A percentile compares a stretch with the other conserved stretches of the same genome.
phyloP scores from a whole-genome alignment of 129 eudicot species.

The Flaveria brownii region DNA sequence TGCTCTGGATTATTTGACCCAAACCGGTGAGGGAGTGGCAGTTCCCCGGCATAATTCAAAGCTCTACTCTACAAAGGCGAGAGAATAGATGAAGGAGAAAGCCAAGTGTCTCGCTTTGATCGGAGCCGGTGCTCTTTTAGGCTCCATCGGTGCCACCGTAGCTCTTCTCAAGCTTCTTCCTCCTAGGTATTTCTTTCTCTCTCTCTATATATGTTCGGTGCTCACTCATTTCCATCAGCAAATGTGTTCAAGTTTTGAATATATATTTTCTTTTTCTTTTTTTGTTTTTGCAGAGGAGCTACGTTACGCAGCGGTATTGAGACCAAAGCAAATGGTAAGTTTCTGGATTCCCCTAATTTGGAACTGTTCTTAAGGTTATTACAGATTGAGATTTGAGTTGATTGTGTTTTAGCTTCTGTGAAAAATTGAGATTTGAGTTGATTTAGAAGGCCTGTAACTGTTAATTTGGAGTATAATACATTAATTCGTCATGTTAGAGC shows the following conservation, averaged over 20 bases:
- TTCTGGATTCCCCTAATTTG: constrained; percentile 15
- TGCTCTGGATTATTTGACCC: background rate
- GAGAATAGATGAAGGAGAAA: constrained; percentile 49
- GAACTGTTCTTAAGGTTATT: constrained; percentile 5
- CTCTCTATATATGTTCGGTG: background rate
- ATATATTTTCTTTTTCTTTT: background rate
- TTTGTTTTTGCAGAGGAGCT: constrained; percentile 19
- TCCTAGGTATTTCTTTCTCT: constrained; percentile 27
- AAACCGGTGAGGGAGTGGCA: background rate
- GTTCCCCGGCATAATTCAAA: constrained; percentile 24
- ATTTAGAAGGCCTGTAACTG: background rate
- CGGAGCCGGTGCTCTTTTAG: constrained; percentile 74
- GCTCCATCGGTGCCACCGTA: constrained; percentile 65
- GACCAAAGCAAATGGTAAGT: constrained; percentile 26
- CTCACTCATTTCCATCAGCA: constrained; percentile 14
- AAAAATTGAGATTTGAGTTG: background rate
- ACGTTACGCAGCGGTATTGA: constrained; percentile 17
- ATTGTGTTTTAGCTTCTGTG: background rate
- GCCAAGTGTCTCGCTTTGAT: constrained; percentile 52
- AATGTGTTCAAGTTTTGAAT: background rate
- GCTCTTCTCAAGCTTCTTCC: constrained; percentile 63
- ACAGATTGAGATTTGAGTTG: background rate
- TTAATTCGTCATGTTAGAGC: background rate
- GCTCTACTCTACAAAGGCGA: too few species aligned
- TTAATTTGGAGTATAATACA: background rate